Evolutionary conservation across 495 filamentous ascomycete species (phyloP).

Genomic region (Penicillium coffeae): DNA sequence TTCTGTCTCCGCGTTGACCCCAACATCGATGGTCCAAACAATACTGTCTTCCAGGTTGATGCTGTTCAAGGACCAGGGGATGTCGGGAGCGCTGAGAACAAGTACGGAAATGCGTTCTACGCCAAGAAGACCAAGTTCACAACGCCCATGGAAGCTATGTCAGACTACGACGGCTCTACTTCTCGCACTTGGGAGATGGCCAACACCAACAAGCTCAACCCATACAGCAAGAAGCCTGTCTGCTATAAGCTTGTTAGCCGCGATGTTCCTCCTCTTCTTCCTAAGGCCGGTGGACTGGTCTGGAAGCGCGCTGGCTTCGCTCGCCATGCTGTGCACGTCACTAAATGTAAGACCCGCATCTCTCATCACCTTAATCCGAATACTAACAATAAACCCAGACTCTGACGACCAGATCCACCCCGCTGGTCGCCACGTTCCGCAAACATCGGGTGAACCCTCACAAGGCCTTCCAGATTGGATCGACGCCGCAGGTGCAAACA

Average conservation of each 20-base stretch:
- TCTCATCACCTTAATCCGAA: neutral
- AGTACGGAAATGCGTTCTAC: conserved; percentile 92
- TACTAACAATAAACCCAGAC: conserved; percentile 50
- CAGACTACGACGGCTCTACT: conserved; percentile 77
- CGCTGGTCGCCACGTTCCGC: conserved; percentile 89
- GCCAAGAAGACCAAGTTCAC: conserved; percentile 80
- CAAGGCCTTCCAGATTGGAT: conserved; percentile 81
- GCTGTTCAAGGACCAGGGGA: conserved; percentile 46
- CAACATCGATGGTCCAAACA: conserved; percentile 81
- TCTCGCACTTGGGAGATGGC: conserved; percentile 88
- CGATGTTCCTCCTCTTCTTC: conserved; percentile 75
- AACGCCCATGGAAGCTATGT: conserved; percentile 66
- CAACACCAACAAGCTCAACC: conserved; percentile 79
- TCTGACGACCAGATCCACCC: conserved; percentile 84
- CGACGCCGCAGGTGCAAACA: conserved; percentile 56
- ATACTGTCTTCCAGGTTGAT: conserved; percentile 19
- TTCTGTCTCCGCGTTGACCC: conserved; percentile 91
- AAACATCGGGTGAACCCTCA: conserved; percentile 83
- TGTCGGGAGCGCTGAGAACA: conserved; percentile 78
- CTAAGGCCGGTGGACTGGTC: conserved; percentile 77
- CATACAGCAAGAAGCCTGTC: conserved; percentile 81
- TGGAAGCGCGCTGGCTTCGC: conserved; percentile 96
- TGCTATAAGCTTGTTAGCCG: conserved; percentile 89
- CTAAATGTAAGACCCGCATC: conserved; percentile 61
- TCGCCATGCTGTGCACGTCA: conserved; percentile 86